phyloP scores from a whole-genome alignment of 2,329 filamentous ascomycete genomes.

The Botrytis deweyae region DNA sequence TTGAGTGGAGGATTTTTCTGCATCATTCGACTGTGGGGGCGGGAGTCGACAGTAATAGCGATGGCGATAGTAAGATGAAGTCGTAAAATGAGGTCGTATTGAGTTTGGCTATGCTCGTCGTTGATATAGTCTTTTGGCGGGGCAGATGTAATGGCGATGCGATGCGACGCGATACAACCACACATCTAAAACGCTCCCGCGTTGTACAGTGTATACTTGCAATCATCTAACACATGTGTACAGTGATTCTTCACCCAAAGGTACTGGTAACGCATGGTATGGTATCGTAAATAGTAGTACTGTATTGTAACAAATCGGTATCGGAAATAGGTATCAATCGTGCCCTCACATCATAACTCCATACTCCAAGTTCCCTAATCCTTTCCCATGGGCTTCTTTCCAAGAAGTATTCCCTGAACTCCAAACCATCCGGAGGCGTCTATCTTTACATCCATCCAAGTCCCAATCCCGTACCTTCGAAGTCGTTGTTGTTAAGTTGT shows the following conservation, averaged over 20 bases:
- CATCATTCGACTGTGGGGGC: neutral
- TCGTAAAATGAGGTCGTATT: conserved; percentile 7
- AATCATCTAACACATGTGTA: neutral
- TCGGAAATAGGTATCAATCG: conserved; percentile 13
- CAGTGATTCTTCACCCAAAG: neutral
- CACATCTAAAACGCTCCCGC: neutral
- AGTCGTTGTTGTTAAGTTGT: neutral
- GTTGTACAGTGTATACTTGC: neutral
- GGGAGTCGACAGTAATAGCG: neutral
- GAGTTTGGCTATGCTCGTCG: neutral
- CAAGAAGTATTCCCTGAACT: neutral
- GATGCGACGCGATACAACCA: neutral
- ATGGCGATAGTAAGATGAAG: neutral
- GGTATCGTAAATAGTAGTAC: conserved; percentile 1
- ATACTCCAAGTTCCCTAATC: neutral
- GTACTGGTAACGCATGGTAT: conserved; percentile 1
- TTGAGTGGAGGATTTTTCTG: neutral
- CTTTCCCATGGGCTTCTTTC: neutral
- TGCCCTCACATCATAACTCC: conserved; percentile 9
- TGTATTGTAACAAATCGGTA: conserved; percentile 16
- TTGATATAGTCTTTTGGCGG: neutral
- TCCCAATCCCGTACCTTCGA: neutral
- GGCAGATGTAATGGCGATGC: neutral
- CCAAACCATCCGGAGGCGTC: neutral
- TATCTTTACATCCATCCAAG: neutral